These are phyloP conservation scores for Ophiostoma montium DNA, from an alignment of 2,329 filamentous ascomycete genomes.

Conservation along the genomic window DNA sequence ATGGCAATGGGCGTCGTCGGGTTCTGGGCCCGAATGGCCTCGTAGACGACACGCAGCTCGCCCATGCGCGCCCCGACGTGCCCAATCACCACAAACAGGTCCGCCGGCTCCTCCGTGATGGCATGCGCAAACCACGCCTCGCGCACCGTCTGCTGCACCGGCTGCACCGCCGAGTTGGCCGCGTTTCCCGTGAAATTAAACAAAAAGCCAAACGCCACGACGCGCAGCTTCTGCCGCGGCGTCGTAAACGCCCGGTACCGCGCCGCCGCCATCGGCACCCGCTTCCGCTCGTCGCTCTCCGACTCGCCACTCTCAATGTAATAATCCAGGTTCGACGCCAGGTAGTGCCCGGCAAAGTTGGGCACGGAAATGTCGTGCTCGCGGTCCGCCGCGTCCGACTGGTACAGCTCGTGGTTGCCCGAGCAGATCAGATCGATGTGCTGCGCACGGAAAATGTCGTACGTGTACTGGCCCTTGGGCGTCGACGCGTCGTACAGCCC, in stretches of 20 bases:
- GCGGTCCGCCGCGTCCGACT: slow-evolving; percentile 57
- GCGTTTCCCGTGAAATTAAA: slow-evolving; percentile 87
- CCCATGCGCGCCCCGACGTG: slow-evolving; percentile 72
- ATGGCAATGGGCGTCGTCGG: slow-evolving; percentile 80
- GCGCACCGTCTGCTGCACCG: slow-evolving; percentile 65
- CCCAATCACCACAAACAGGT: slow-evolving; percentile 75
- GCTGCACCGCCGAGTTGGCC: slow-evolving; percentile 77
- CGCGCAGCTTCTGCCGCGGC: slow-evolving; percentile 69
- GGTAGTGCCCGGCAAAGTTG: slow-evolving; percentile 65
- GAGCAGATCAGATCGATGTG: slow-evolving; percentile 71
- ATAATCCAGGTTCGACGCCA: slow-evolving; percentile 90
- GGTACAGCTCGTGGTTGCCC: slow-evolving; percentile 94
- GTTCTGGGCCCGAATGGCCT: slow-evolving; percentile 59
- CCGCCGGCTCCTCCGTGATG: slow-evolving; percentile 61
- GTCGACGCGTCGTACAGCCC: slow-evolving; percentile 82
- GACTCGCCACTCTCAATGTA: slow-evolving; percentile 47
- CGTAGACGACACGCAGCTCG: slow-evolving; percentile 67
- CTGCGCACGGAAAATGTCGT: slow-evolving; percentile 74
- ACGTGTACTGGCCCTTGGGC: slow-evolving; percentile 79
- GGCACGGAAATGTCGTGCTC: slow-evolving; percentile 73
- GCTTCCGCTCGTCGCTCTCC: slow-evolving; percentile 36
- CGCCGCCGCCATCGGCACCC: slow-evolving; percentile 57
- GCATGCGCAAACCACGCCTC: slow-evolving; percentile 82
- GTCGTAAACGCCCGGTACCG: slow-evolving; percentile 84
- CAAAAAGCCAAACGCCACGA: slow-evolving; percentile 85